These are phyloP conservation scores for Coniochaeta prunicola DNA, from an alignment of 2,329 filamentous ascomycete species.

Conservation along the genomic window DNA sequence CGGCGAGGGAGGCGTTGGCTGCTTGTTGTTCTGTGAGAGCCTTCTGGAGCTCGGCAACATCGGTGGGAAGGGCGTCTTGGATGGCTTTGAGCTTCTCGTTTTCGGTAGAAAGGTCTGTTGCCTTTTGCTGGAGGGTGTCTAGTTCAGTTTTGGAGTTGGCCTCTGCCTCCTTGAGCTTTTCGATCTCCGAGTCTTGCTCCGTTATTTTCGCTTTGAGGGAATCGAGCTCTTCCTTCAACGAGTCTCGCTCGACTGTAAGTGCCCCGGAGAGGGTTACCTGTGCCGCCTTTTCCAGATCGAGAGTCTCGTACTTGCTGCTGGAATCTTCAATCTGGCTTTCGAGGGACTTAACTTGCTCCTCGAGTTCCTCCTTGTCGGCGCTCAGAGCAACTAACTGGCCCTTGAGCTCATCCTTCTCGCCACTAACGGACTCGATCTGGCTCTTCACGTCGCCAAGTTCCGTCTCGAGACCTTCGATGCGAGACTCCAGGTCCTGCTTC, in stretches of 20 bases:
- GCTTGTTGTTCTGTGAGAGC: background rate
- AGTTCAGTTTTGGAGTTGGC: background rate
- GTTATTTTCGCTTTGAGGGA: background rate
- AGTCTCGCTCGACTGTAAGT: background rate
- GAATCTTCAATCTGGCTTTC: conserved; percentile 9
- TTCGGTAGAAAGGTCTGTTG: background rate
- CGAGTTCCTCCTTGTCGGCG: background rate
- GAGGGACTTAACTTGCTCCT: background rate
- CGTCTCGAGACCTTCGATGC: background rate
- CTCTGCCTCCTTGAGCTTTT: background rate
- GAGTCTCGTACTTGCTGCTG: conserved; percentile 3
- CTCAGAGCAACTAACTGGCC: background rate
- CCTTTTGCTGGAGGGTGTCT: background rate
- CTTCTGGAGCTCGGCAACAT: background rate
- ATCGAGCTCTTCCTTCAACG: background rate
- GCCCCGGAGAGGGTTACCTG: background rate
- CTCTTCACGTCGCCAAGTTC: background rate
- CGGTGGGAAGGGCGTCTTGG: background rate
- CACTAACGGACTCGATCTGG: background rate
- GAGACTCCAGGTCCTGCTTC: background rate
- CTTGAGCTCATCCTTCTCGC: conserved; percentile 10
- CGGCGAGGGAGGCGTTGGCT: background rate
- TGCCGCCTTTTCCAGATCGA: background rate
- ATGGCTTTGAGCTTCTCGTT: background rate
- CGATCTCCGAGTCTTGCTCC: background rate